Conservation (phyloP, 805 yeast species). For the Candida nitratophila region DNA sequence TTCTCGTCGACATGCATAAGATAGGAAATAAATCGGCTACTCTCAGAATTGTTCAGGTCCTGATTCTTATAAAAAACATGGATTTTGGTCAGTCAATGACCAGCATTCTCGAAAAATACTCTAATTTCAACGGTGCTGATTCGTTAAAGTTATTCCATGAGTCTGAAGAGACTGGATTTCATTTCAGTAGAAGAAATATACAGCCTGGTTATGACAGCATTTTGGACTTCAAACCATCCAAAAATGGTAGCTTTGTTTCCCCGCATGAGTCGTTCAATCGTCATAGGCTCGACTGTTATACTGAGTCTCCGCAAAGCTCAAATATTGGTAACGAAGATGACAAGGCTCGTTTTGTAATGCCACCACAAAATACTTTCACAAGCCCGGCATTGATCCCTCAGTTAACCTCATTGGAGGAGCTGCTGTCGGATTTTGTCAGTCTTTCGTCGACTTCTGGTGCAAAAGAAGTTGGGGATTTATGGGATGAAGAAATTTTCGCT, state of each 20-base stretch:
- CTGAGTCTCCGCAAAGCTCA: background rate
- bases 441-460: conserved; percentile 7
- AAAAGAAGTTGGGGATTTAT: conserved; percentile 5
- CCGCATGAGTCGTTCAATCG: background rate
- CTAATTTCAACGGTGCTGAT: background rate
- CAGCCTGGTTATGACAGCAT: background rate
- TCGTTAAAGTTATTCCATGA: background rate
- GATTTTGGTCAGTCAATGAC: conserved; percentile 3
- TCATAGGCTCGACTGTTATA: background rate
- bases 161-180: background rate
- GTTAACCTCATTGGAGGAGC: conserved; percentile 7
- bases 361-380: background rate
- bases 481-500: conserved; percentile 7
- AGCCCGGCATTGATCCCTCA: conserved; percentile 4
- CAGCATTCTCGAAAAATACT: conserved; percentile 3
- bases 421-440: conserved; percentile 10
- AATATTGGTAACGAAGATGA: background rate
- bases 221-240: background rate
- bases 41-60: conserved; percentile 52
- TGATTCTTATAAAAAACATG: conserved; percentile 14
- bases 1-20: conserved; percentile 58
- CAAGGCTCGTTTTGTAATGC: background rate
- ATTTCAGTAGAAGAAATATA: background rate
- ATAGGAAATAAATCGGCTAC: conserved; percentile 68
- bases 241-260: background rate